Evolutionary conservation across 2,329 filamentous ascomycete genomes (phyloP).

Genomic region (Sphaerulina musiva): DNA sequence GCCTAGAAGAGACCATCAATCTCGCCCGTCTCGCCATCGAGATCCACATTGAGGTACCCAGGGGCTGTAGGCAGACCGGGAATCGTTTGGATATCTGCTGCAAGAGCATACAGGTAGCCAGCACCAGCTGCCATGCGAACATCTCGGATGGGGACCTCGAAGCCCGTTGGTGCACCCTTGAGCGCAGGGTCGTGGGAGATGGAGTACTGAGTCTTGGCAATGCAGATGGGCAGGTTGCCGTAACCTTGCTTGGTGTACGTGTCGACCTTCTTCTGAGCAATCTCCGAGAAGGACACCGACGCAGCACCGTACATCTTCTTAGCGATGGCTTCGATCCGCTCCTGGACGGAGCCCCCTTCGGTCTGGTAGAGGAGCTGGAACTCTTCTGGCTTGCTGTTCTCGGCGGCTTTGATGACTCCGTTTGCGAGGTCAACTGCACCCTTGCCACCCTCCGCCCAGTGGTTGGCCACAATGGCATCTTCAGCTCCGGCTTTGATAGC

Average conservation of each 20-base stretch:
- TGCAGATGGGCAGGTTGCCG: constrained; percentile 86
- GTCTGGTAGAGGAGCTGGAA: constrained; percentile 82
- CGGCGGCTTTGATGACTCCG: constrained; percentile 73
- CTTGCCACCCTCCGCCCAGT: constrained; percentile 92
- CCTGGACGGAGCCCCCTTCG: constrained; percentile 65
- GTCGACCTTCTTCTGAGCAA: constrained; percentile 93
- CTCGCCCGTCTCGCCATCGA: constrained; percentile 48
- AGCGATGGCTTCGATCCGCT: constrained; percentile 85
- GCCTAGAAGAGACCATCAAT: constrained; percentile 71
- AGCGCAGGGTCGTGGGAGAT: constrained; percentile 86
- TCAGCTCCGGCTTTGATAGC: constrained; percentile 86
- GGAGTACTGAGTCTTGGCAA: constrained; percentile 98
- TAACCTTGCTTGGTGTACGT: constrained; percentile 90
- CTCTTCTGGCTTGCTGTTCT: constrained; percentile 67
- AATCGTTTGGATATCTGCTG: constrained; percentile 97
- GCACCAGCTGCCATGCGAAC: constrained; percentile 90
- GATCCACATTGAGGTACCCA: constrained; percentile 89
- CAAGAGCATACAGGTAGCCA: constrained; percentile 89
- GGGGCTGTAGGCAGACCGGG: constrained; percentile 91
- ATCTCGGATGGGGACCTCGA: constrained; percentile 89
- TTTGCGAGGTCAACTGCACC: constrained; percentile 85
- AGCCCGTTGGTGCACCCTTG: constrained; percentile 91
- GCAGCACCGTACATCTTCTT: constrained; percentile 90
- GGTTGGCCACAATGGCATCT: constrained; percentile 87
- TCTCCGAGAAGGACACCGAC: constrained; percentile 84